phyloP scores from a whole-genome alignment of 352 stramenopile species.

The Pythium phragmitis region DNA sequence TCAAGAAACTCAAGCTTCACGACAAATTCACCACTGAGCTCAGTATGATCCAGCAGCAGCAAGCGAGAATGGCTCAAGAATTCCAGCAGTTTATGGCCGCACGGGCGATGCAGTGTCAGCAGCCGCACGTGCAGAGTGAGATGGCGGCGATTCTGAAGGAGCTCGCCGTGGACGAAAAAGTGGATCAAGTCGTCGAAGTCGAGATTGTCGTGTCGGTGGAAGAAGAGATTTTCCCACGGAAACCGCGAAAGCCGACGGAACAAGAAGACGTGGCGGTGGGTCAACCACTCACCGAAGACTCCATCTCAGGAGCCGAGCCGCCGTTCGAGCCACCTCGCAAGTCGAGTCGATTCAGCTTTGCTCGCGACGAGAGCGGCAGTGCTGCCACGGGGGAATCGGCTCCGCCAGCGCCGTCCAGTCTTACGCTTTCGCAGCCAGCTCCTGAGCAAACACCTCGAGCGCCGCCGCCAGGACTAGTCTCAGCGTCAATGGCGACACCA shows the following conservation, averaged over 20 bases:
- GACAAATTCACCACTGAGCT: slow-evolving; percentile 61
- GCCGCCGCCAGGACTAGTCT: slow-evolving; percentile 12
- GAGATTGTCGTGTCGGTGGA: slow-evolving; percentile 63
- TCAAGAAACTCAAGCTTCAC: slow-evolving; percentile 76
- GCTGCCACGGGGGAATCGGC: neutral
- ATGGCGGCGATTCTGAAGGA: slow-evolving; percentile 43
- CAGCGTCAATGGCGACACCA: neutral
- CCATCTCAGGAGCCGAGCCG: neutral
- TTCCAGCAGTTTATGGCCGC: slow-evolving; percentile 63
- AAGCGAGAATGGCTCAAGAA: slow-evolving; percentile 44
- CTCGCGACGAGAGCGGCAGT: slow-evolving; percentile 20
- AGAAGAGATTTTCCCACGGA: slow-evolving; percentile 50
- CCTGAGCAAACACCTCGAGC: neutral
- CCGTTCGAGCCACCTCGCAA: slow-evolving; percentile 24
- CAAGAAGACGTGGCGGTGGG: neutral
- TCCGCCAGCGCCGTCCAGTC: neutral
- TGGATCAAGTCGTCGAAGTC: slow-evolving; percentile 43
- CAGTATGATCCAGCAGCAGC: slow-evolving; percentile 51
- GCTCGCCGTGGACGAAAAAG: slow-evolving; percentile 43
- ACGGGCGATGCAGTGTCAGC: slow-evolving; percentile 46
- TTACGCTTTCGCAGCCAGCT: neutral
- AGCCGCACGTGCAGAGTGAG: slow-evolving; percentile 39
- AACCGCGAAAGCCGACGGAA: slow-evolving; percentile 4
- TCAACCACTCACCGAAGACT: neutral
- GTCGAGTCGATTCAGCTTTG: slow-evolving; percentile 63